Conservation (phyloP, 2,329 filamentous ascomycete genomes). For the Fusarium sp. region DNA sequence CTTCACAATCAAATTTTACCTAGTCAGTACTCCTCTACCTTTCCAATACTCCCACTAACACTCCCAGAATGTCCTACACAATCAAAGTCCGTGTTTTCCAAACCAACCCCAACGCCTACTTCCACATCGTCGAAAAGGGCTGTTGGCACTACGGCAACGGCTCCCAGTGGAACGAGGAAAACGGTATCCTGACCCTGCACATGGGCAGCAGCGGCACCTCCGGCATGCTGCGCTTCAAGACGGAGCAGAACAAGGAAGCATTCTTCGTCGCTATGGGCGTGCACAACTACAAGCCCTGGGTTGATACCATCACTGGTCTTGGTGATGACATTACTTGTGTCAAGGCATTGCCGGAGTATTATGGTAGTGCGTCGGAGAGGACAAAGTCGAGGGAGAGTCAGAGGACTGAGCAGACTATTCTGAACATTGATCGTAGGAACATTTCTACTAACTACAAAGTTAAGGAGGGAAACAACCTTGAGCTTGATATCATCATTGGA, state of each 20-base stretch:
- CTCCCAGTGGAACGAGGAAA: slow-evolving; percentile 18
- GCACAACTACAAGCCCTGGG: slow-evolving; percentile 39
- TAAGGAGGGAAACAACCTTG: slow-evolving; percentile 30
- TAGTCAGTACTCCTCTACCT: no score
- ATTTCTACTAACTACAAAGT: slow-evolving; percentile 31
- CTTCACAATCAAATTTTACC: background rate
- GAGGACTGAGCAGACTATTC: slow-evolving; percentile 28
- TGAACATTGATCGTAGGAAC: slow-evolving; percentile 31
- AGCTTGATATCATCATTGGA: slow-evolving; percentile 34
- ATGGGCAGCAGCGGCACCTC: slow-evolving; percentile 37
- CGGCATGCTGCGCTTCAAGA: slow-evolving; percentile 39
- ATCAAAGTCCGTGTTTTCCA: slow-evolving; percentile 41
- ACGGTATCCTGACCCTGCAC: slow-evolving; percentile 18
- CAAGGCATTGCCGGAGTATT: slow-evolving; percentile 38
- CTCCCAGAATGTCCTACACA: slow-evolving; percentile 30
- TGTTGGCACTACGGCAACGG: slow-evolving; percentile 40
- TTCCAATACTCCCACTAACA: no score
- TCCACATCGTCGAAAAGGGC: slow-evolving; percentile 32
- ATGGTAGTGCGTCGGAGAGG: slow-evolving; percentile 20
- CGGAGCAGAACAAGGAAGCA: slow-evolving; percentile 33
- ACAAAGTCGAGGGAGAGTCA: slow-evolving; percentile 15
- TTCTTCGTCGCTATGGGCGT: slow-evolving; percentile 36
- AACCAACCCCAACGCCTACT: slow-evolving; percentile 36
- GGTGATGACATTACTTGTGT: slow-evolving; percentile 30
- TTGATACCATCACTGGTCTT: slow-evolving; percentile 33